Conservation (phyloP, 305 asterid species). For the Solanum chacoense region DNA sequence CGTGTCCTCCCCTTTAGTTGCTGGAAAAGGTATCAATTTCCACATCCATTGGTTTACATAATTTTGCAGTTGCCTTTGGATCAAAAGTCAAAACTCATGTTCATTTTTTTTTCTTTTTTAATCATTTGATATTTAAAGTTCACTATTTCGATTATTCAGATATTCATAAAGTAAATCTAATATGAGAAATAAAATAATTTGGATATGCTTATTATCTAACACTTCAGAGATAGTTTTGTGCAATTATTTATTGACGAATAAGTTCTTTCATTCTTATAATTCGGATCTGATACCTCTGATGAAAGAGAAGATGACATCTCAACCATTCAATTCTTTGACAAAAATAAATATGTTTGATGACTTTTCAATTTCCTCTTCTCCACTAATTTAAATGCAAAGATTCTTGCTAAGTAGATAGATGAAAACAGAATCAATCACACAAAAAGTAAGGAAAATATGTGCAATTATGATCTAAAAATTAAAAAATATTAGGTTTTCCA, state of each 20-base stretch:
- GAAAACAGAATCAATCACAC: background rate
- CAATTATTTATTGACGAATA: too few relatives aligned
- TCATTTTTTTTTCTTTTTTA: background rate
- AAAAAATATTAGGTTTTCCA: background rate
- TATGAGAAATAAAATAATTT: too few relatives aligned
- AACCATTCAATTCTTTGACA: background rate
- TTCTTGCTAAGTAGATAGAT: background rate
- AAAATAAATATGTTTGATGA: background rate
- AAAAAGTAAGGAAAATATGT: background rate
- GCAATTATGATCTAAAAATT: background rate
- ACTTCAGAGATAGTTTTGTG: background rate
- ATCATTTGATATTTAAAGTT: rapidly evolving
- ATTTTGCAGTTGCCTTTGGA: background rate
- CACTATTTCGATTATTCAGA: background rate
- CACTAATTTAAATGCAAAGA: background rate
- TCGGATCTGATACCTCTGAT: too few relatives aligned
- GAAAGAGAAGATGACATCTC: background rate
- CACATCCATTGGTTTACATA: background rate
- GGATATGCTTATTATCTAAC: background rate
- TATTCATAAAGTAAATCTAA: too few relatives aligned
- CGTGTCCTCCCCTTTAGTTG: background rate
- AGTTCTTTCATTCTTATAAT: too few relatives aligned
- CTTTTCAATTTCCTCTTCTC: background rate
- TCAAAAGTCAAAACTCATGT: background rate
- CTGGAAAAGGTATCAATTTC: background rate